Evolutionary conservation across 129 eudicot genomes (phyloP), one percentile per base, ranked within the genome.

Genomic region (Lactuca saligna): DNA sequence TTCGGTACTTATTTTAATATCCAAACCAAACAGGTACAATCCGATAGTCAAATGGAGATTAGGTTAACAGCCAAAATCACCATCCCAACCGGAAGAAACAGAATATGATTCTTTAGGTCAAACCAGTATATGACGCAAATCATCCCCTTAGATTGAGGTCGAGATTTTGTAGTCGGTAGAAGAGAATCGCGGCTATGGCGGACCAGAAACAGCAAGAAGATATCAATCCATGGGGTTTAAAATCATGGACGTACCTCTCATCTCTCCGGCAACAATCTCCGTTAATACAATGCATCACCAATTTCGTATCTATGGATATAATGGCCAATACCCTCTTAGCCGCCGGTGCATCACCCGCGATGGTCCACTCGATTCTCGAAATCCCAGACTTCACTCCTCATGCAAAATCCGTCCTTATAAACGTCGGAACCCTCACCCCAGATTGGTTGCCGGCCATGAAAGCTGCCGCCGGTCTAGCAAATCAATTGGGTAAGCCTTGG

Each of bases 321-420:
- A 86, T 84, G 82, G 98, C 98, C 80, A 93, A 93, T 53, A 82
- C 85, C n/a, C 90, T 93, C 17, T 61, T 89, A 25, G 70, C 98
- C 60, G 90, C 88, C 80, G 98, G 97, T 32, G 98, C 98, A 3
- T 89, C 97, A 5, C 98, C 98, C 20, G 98, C 95, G 13, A 93
- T 93, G 98, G 50, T 87, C 63, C 95, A 89, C 58, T 82, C 88
- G 3, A 13, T 79, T 4, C 61, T 75, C 6, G 98, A 93, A 66
- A 87, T 93, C 56, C 98, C 97, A 0, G 98, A 93, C 15, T 93
- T 93, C 74, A 93, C 97, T 39, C 97, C 95, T 14, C 83, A 75
- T 31, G 71, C 53, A 41, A 79, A 81, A 57, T 84, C 87, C 15
- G 80, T 93, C 10, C 85, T 84, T 59, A 50, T 93, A 49, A 93